phyloP scores from a whole-genome alignment of 23 red algal species.

The Gracilariopsis chorda region DNA sequence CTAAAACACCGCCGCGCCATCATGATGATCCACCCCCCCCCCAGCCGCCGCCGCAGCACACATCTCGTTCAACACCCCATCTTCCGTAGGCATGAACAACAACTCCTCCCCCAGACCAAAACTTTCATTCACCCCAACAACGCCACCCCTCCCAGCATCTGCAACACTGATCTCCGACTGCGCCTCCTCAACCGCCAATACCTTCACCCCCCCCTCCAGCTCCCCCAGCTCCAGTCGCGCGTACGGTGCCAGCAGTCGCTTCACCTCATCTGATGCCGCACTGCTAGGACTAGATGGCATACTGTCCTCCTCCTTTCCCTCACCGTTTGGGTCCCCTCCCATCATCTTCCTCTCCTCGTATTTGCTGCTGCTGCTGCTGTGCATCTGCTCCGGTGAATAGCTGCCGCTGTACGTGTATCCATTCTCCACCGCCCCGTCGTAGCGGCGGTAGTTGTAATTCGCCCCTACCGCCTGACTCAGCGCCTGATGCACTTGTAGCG shows the following conservation, averaged over 20 bases:
- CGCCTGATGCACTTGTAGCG: no score
- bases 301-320: neutral
- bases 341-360: neutral
- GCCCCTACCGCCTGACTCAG: no score
- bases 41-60: neutral
- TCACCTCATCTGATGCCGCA: constrained; percentile 1
- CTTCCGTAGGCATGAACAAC: neutral
- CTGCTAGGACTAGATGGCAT: neutral
- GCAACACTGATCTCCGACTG: neutral
- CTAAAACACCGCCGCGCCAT: neutral
- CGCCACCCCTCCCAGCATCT: neutral
- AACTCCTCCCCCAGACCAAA: neutral
- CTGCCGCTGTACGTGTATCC: neutral
- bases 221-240: neutral
- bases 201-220: neutral
- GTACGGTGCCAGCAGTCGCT: neutral
- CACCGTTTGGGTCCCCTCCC: neutral
- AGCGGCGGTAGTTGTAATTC: neutral
- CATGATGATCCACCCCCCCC: neutral
- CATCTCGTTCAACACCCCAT: neutral
- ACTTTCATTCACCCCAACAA: neutral
- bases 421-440: neutral
- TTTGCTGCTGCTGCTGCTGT: neutral
- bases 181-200: neutral
- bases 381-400: neutral